Percentiles rank a stretch among this genome's conserved stretches.
Evolutionary conservation across 331 rosid genomes (phyloP).

Genomic region (Rhamnella rubrinervis): DNA sequence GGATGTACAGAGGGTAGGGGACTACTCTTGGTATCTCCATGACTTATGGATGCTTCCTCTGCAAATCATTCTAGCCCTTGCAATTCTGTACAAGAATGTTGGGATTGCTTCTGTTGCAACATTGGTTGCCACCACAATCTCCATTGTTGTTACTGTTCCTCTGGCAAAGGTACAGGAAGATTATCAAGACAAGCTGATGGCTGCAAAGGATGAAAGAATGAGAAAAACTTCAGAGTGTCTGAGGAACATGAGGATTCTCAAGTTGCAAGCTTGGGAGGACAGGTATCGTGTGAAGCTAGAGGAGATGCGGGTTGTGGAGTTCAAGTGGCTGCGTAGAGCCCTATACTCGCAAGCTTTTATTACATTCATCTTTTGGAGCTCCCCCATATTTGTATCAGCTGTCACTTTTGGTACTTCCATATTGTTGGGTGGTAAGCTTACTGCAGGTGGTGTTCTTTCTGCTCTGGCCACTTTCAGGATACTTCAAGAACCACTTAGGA

Average conservation of each 20-base stretch:
- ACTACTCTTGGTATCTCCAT: constrained; percentile 96
- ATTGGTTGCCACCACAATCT: constrained; percentile 83
- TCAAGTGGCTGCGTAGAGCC: constrained; percentile 93
- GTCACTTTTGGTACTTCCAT: constrained; percentile 86
- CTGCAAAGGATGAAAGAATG: constrained; percentile 99
- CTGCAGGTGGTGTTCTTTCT: constrained; percentile 97
- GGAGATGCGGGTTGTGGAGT: constrained; percentile 94
- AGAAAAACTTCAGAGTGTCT: constrained; percentile 94
- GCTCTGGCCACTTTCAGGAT: constrained; percentile 99
- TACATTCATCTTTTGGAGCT: constrained; percentile 99
- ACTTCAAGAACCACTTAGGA: constrained; percentile 99
- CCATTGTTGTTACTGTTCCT: constrained; percentile 80
- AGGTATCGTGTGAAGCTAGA: constrained; percentile 71
- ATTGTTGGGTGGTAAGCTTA: constrained; percentile 76
- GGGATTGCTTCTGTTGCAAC: constrained; percentile 94
- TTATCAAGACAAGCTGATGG: constrained; percentile 93
- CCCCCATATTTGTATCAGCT: constrained; percentile 96
- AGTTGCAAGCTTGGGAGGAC: constrained; percentile 99
- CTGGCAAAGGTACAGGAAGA: constrained; percentile 84
- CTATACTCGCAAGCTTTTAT: constrained; percentile 97
- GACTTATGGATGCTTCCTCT: constrained; percentile 99
- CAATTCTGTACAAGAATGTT: constrained; percentile 91
- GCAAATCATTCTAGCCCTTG: constrained; percentile 92
- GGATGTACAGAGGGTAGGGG: constrained; percentile 97
- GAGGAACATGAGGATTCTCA: constrained; percentile 95